A percentile compares a stretch with the other conserved stretches of the same genome.
phyloP scores from a whole-genome alignment of 2,329 filamentous ascomycete species.

The Colletotrichum tofieldiae region DNA sequence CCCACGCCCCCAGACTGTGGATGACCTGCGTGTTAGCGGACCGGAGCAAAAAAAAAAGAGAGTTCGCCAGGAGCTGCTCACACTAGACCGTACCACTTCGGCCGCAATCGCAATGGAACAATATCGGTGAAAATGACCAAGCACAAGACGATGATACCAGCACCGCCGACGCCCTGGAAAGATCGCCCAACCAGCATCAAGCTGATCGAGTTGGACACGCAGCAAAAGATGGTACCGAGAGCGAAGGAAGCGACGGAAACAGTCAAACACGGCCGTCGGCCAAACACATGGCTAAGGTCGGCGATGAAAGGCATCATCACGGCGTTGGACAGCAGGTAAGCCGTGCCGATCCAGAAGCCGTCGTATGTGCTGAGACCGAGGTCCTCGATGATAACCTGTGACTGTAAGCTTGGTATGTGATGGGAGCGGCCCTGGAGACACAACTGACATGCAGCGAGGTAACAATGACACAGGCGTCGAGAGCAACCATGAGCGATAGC shows the following conservation, averaged over 20 bases:
- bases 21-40: background rate
- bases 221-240: slow-evolving; percentile 59
- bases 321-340: slow-evolving; percentile 47
- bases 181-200: slow-evolving; percentile 55
- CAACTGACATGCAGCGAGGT: slow-evolving; percentile 18
- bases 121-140: slow-evolving; percentile 59
- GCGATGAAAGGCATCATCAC: slow-evolving; percentile 48
- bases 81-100: slow-evolving; percentile 57
- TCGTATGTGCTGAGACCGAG: slow-evolving; percentile 45
- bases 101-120: slow-evolving; percentile 56
- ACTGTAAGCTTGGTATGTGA: background rate
- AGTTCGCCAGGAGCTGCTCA: slow-evolving; percentile 44
- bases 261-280: slow-evolving; percentile 52
- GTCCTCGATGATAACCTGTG: slow-evolving; percentile 45
- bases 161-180: slow-evolving; percentile 58
- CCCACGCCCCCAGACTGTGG: slow-evolving; percentile 51
- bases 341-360: slow-evolving; percentile 49
- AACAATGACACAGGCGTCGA: slow-evolving; percentile 25
- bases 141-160: slow-evolving; percentile 57
- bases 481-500: slow-evolving; percentile 24
- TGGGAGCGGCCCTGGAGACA: background rate
- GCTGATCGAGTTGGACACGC: slow-evolving; percentile 51
- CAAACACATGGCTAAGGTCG: slow-evolving; percentile 53
- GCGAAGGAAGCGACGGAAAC: slow-evolving; percentile 57
- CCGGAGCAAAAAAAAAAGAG: background rate